Percentiles rank a stretch among this genome's conserved stretches.
phyloP scores from a whole-genome alignment of 2,329 filamentous ascomycete species.

The Nigrospora sphaerica region DNA sequence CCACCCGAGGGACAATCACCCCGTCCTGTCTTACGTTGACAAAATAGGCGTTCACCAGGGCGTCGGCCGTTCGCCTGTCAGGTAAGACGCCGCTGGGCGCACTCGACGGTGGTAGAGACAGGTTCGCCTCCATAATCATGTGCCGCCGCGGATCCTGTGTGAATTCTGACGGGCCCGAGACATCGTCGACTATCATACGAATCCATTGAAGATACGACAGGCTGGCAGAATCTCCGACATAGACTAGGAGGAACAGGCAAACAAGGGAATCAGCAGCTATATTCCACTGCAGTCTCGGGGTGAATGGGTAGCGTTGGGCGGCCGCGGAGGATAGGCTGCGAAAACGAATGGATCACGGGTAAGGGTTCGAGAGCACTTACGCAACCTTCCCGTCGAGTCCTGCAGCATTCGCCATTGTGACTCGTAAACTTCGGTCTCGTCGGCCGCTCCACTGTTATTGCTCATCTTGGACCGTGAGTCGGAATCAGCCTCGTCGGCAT shows the following conservation, averaged over 20 bases:
- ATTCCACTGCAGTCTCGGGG: too few species aligned
- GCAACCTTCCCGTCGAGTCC: constrained; percentile 48
- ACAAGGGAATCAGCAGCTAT: too few species aligned
- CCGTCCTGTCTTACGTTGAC: constrained; percentile 37
- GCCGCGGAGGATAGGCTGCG: too few species aligned
- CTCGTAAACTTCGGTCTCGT: constrained; percentile 48
- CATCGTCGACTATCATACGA: constrained; percentile 50
- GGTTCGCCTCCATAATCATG: constrained; percentile 47
- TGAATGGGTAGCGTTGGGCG: too few species aligned
- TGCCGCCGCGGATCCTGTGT: constrained; percentile 50
- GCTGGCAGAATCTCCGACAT: constrained; percentile 56
- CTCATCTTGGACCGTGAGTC: constrained; percentile 27
- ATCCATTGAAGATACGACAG: constrained; percentile 55
- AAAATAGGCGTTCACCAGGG: constrained; percentile 54
- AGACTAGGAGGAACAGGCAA: constrained; percentile 23
- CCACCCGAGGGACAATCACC: background rate
- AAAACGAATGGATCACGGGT: too few species aligned
- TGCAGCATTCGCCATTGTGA: constrained; percentile 48
- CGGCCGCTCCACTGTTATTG: constrained; percentile 37
- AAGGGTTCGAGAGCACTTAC: constrained; percentile 28
- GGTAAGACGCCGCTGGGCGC: constrained; percentile 47
- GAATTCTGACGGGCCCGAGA: constrained; percentile 47
- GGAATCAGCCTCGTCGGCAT: constrained; percentile 17
- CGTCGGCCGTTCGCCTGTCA: constrained; percentile 43
- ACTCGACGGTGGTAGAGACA: constrained; percentile 35